Base-by-base conservation (phyloP, 805 yeast species). In the Schwanniomyces pseudopolymorphus region DNA sequence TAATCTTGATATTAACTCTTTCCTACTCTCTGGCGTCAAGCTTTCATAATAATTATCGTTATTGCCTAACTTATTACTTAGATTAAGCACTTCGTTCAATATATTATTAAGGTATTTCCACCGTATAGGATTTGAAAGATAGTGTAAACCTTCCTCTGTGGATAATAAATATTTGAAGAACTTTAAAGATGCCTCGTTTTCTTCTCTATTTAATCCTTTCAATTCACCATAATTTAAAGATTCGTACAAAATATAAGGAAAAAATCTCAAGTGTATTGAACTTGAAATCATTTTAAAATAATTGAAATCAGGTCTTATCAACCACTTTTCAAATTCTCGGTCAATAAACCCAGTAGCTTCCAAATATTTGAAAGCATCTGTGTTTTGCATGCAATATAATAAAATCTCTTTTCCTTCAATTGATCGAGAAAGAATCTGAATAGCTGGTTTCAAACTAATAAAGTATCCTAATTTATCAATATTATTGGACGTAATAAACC, bases 121-220 rank as follows among this genome's bases (percentile, higher is more conserved):
- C 27, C 77, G 69, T 25, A 56, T 46, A 22, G 52, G 50, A 33
- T 55, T 47, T 17, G 78, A 72, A 40, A 92, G 72, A 41, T 84
- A 67, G 21, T 74, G 72, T 44, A 88, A 73, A 0, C 98, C 98
- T 48, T 87, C 92, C 47, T 80, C 85, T 0, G 97, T 89, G 44
- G 84, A 80, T 0, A 89, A 85, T 40, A 92, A 70, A 55, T 84
- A 88, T 13, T 89, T 87, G 63, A 88, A 89, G 55, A 92, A 87
- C 59, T 88, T 37, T 8, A 48, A 27, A 13, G 52, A 40, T 13
- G 43, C 37, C 19, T 38, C 38, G 19, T 42, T 36, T 24, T 22
- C 14, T 7, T 26, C 9, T 10, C 35, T n/a, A 7, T 20, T 26
- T n/a, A 20, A 9, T 6, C 14, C n/a, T 4, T 21, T 16, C 25